These are phyloP conservation scores for Coemansia sp. DNA, from an alignment of 192 early-diverging fungal species.

Conservation along the genomic window DNA sequence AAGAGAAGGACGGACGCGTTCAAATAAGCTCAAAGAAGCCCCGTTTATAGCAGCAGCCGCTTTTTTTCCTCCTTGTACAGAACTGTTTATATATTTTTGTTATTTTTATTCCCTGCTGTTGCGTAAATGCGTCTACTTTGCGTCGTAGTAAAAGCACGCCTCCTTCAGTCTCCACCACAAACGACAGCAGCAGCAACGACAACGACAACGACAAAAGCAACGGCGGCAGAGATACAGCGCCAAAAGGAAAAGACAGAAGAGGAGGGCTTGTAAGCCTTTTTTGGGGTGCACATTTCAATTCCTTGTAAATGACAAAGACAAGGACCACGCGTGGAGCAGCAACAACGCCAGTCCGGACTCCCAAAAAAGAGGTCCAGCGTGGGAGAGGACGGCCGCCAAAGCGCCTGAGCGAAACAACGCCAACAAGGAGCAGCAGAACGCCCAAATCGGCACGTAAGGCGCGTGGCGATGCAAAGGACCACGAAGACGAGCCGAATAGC, in stretches of 20 bases:
- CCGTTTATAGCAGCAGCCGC: too few species aligned
- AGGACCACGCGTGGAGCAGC: slow-evolving; percentile 10
- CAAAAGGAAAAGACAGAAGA: background rate
- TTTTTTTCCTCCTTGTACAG: too few species aligned
- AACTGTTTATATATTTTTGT: too few species aligned
- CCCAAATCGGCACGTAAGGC: slow-evolving; percentile 4
- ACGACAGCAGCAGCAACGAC: background rate
- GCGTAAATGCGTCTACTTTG: slow-evolving; percentile 4
- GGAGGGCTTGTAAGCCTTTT: background rate
- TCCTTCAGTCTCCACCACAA: background rate
- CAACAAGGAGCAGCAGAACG: background rate
- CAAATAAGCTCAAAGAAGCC: too few species aligned
- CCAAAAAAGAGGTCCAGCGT: slow-evolving; percentile 3
- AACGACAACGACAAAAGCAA: background rate
- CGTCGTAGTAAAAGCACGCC: background rate
- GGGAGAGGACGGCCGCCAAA: slow-evolving; percentile 10
- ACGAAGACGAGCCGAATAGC: background rate
- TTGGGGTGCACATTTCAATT: background rate
- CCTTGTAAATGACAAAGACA: slow-evolving; percentile 25
- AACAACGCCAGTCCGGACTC: slow-evolving; percentile 9
- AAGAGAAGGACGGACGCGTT: too few species aligned
- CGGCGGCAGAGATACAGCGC: background rate
- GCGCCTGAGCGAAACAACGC: slow-evolving; percentile 5
- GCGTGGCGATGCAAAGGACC: background rate
- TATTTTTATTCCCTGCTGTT: background rate